Evolutionary conservation across 176 grass and related monocot species (phyloP).

Genomic region (Tillandsia leiboldiana): DNA sequence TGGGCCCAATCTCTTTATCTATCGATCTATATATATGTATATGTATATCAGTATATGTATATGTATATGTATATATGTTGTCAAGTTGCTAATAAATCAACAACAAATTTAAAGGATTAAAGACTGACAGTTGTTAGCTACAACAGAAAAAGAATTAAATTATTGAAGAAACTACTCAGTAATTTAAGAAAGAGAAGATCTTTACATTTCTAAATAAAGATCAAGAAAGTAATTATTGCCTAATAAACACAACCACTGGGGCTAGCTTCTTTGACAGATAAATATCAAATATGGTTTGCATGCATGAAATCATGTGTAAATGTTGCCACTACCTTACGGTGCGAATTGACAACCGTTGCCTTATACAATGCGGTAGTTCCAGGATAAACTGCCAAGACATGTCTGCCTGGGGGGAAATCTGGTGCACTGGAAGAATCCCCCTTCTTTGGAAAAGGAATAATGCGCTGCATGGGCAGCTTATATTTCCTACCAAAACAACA

Average conservation of each 20-base stretch:
- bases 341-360: slow-evolving; percentile 76
- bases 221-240: not conserved
- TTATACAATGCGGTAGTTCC: slow-evolving; percentile 93
- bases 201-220: too few species aligned
- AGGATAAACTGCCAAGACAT: slow-evolving; percentile 94
- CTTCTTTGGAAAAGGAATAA: slow-evolving; percentile 97
- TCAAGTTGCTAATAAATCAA: too few species aligned
- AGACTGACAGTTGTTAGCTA: too few species aligned
- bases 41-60: too few species aligned
- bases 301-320: not conserved
- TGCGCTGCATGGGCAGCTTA: slow-evolving; percentile 63
- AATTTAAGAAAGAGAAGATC: too few species aligned
- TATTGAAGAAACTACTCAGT: too few species aligned
- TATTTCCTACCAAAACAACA: slow-evolving; percentile 45
- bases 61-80: too few species aligned
- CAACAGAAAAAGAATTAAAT: too few species aligned
- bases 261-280: not conserved
- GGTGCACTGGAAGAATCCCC: slow-evolving; percentile 75
- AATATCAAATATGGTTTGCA: not conserved
- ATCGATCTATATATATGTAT: too few species aligned
- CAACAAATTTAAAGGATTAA: too few species aligned
- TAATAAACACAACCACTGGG: not conserved
- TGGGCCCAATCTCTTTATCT: too few species aligned
- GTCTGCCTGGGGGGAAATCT: slow-evolving; percentile 71
- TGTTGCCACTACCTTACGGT: slow-evolving; percentile 60